Evolutionary conservation across 2,329 filamentous ascomycete genomes (phyloP), one percentile per base, ranked within the genome.

Genomic region (Sporothrix humicola): DNA sequence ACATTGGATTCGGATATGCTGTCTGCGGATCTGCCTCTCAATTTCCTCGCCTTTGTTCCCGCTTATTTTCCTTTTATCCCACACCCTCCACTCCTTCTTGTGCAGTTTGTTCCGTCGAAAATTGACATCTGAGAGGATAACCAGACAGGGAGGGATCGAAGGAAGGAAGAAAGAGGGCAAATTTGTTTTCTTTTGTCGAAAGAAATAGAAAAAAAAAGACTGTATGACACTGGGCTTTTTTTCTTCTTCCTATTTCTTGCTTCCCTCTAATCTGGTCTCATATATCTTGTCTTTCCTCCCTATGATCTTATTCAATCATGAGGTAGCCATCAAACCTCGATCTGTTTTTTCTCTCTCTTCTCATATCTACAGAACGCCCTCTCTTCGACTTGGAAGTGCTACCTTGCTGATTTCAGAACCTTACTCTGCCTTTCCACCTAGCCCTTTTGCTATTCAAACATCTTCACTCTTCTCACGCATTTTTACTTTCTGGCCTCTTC

Each of bases 151-250:
- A 31, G 17, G 65, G n/a, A 37, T 46, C 17, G 46, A 48, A 66
- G 44, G 63, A 50, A 66, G 23, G 63, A 66, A 50, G 63, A 31
- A 66, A 66, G 23, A 26, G 63, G 12, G 44, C 20, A 26, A 66
- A 20, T n/a, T 20, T 52, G 8, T 52, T 50, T 44, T 46, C n/a
- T 56, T 56, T 37, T 56, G 3, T 20, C 26, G 26, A 44, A 56
- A 44, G 48, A 37, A 44, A 56, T 20, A 69, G 37, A 44, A 56
- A 23, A 58, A 58, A 44, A 56, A 20, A 15, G 23, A 17, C 12
- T 37, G 10, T 8, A 50, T 66, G 8, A 50, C 44, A 20, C 3
- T 46, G 59, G n/a, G 59, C 37, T n/a, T 46, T 10, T 65, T 65
- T 65, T 65, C 20, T 4, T 42, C 1, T 37, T 61, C 58, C 37